Evolutionary conservation across 768 basidiomycete species (phyloP).

Genomic region (Termitomyces sp.): DNA sequence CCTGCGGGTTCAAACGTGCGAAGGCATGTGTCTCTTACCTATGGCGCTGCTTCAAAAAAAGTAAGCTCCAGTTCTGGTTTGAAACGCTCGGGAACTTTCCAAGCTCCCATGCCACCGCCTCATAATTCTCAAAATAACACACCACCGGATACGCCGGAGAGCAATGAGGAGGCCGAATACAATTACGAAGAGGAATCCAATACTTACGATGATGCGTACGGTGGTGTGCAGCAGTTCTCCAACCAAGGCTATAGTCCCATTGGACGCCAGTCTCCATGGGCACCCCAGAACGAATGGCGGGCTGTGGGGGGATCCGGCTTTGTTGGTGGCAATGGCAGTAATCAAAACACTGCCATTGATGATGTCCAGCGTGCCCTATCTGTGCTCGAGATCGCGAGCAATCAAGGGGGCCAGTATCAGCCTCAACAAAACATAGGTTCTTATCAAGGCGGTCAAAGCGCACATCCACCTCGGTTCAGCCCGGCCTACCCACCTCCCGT

Average conservation of each 20-base stretch:
- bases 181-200: slow-evolving; percentile 43
- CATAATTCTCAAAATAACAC: slow-evolving; percentile 29
- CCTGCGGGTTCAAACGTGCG: slow-evolving; percentile 68
- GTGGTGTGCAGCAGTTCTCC: slow-evolving; percentile 30
- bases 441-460: slow-evolving; percentile 43
- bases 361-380: slow-evolving; percentile 75
- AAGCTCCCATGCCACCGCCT: slow-evolving; percentile 38
- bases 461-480: slow-evolving; percentile 69
- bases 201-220: slow-evolving; percentile 57
- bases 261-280: slow-evolving; percentile 65
- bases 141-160: slow-evolving; percentile 34
- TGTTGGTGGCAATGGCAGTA: slow-evolving; percentile 11
- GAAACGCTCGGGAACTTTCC: slow-evolving; percentile 73
- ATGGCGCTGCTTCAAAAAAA: slow-evolving; percentile 55
- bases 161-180: slow-evolving; percentile 49
- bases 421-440: slow-evolving; percentile 21
- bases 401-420: slow-evolving; percentile 21
- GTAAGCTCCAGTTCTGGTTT: slow-evolving; percentile 39
- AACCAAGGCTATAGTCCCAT: slow-evolving; percentile 40
- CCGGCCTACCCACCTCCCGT: slow-evolving; percentile 39
- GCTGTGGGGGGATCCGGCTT: slow-evolving; percentile 20
- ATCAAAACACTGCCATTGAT: slow-evolving; percentile 45
- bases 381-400: slow-evolving; percentile 53
- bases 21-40: slow-evolving; percentile 75
- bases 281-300: slow-evolving; percentile 58